A percentile compares a stretch with the other conserved stretches of the same genome.
phyloP scores from a whole-genome alignment of 345 rosid genomes.

The Rhodamnia argentea region DNA sequence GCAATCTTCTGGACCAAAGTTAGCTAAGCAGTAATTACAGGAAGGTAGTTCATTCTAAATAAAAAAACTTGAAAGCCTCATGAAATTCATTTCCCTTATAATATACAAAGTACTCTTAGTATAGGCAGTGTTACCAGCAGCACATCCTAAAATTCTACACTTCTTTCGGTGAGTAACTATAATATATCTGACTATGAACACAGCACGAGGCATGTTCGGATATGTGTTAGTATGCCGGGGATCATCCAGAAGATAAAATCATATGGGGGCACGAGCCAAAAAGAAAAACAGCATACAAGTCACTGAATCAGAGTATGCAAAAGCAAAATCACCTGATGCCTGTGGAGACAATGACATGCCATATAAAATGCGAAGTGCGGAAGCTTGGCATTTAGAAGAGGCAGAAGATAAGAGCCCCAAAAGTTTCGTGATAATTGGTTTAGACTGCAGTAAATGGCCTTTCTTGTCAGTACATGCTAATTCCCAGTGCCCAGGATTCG shows the following conservation, averaged over 20 bases:
- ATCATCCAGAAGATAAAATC: neutral
- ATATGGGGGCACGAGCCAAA: neutral
- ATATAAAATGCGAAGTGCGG: slow-evolving; percentile 16
- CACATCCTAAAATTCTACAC: neutral
- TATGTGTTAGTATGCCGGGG: neutral
- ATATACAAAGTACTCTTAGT: neutral
- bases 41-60: neutral
- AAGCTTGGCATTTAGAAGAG: slow-evolving; percentile 17
- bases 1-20: neutral
- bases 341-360: slow-evolving; percentile 35
- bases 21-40: neutral
- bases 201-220: neutral
- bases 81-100: neutral
- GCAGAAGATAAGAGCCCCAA: slow-evolving; percentile 17
- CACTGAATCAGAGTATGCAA: neutral
- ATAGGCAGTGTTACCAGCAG: neutral
- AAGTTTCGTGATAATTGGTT: slow-evolving; percentile 13
- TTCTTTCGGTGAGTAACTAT: neutral
- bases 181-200: neutral
- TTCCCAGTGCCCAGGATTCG: slow-evolving; percentile 38
- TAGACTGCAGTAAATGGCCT: slow-evolving; percentile 29
- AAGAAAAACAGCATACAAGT: neutral
- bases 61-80: neutral
- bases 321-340: slow-evolving; percentile 22
- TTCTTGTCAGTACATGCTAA: slow-evolving; percentile 22